phyloP scores from a whole-genome alignment of 768 basidiomycete genomes.

The Rhodotorula sphaerocarpa region DNA sequence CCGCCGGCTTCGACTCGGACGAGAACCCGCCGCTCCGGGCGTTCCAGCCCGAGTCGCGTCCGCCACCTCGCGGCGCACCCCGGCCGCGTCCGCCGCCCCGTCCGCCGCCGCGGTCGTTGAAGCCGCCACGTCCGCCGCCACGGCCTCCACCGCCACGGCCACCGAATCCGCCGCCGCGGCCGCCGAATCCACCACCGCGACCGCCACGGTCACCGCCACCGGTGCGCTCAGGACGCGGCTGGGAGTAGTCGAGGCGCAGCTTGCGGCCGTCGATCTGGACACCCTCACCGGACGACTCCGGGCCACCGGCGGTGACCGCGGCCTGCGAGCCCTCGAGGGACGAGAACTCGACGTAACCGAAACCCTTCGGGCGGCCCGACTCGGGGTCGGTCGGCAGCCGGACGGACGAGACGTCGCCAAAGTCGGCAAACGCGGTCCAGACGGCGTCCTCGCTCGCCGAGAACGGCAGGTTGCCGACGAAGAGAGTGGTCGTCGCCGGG shows the following conservation, averaged over 20 bases:
- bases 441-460: constrained; percentile 68
- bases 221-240: constrained; percentile 58
- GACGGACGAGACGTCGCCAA: constrained; percentile 65
- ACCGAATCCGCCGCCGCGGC: constrained; percentile 44
- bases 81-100: background rate
- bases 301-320: constrained; percentile 53
- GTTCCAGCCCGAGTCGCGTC: background rate
- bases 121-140: constrained; percentile 13
- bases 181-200: constrained; percentile 40
- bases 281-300: constrained; percentile 48
- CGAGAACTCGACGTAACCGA: constrained; percentile 91
- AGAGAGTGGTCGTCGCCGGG: constrained; percentile 63
- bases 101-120: constrained; percentile 12
- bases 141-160: constrained; percentile 37
- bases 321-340: constrained; percentile 69
- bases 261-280: constrained; percentile 70
- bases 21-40: background rate
- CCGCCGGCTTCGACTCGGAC: background rate
- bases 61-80: background rate
- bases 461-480: constrained; percentile 87
- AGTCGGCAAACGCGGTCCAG: constrained; percentile 84
- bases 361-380: constrained; percentile 81
- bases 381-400: constrained; percentile 89
- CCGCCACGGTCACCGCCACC: constrained; percentile 43
- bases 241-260: constrained; percentile 76